phyloP scores from a whole-genome alignment of 768 basidiomycete species.

The Auricularia sp. region DNA sequence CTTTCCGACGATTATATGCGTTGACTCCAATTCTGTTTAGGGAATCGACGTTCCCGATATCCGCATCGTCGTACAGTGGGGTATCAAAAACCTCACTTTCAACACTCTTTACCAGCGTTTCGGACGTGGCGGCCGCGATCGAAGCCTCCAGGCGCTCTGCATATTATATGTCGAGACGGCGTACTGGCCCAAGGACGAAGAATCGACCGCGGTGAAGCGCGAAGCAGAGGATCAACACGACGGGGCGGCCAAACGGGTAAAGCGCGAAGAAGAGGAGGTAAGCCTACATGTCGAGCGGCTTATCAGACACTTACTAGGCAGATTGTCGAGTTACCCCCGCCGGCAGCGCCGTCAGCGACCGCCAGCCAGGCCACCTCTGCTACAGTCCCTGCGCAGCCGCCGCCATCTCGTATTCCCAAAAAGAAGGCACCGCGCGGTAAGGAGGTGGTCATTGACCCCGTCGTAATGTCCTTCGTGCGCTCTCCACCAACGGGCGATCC shows the following conservation, averaged over 20 bases:
- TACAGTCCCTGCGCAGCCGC: no score
- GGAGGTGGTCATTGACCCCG: no score
- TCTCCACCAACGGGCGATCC: no score
- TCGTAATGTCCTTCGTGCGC: no score
- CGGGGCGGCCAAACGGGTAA: neutral
- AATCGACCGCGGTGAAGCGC: neutral
- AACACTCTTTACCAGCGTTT: conserved; percentile 25
- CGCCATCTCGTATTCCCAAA: no score
- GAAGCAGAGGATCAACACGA: neutral
- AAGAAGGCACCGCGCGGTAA: no score
- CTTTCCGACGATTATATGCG: neutral
- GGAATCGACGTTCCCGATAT: conserved; percentile 29
- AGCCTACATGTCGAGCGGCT: no score
- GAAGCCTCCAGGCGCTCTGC: conserved; percentile 6
- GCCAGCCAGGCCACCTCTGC: no score
- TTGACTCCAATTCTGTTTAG: conserved; percentile 13
- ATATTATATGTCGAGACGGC: conserved; percentile 12
- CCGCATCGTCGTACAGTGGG: conserved; percentile 26
- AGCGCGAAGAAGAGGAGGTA: neutral
- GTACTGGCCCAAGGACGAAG: conserved; percentile 8
- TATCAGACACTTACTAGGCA: no score
- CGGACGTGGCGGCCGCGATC: conserved; percentile 20
- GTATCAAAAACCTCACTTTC: conserved; percentile 16
- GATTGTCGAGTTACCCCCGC: no score
- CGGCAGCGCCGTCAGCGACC: no score